Conservation (phyloP, 257 asterid genomes). For the Fraxinus excelsior region DNA sequence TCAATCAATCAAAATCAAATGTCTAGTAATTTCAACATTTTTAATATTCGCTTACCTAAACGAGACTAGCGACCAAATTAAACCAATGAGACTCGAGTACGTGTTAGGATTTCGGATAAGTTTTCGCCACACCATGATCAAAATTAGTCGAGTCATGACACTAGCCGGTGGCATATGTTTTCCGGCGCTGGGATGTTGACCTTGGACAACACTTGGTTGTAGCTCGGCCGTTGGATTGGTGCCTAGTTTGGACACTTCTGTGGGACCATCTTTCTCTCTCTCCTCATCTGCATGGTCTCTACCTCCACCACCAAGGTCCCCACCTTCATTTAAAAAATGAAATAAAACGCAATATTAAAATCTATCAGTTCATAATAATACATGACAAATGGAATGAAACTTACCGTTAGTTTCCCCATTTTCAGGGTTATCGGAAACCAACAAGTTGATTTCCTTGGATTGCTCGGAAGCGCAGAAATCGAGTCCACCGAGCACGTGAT, state of each 20-base stretch:
- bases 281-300: conserved; percentile 47
- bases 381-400: background rate
- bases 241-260: conserved; percentile 45
- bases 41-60: conserved; percentile 18
- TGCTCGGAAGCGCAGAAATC: conserved; percentile 41
- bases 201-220: conserved; percentile 32
- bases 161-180: conserved; percentile 60
- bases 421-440: conserved; percentile 51
- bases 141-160: conserved; percentile 57
- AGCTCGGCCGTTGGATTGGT: conserved; percentile 38
- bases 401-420: conserved; percentile 51
- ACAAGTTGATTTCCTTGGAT: conserved; percentile 55
- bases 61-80: conserved; percentile 31
- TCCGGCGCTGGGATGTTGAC: conserved; percentile 29
- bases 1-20: background rate
- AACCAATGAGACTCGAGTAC: conserved; percentile 37
- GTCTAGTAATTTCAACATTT: background rate
- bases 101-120: conserved; percentile 44
- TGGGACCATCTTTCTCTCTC: conserved; percentile 41
- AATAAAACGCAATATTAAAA: background rate
- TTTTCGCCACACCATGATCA: conserved; percentile 66
- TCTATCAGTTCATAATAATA: background rate
- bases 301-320: conserved; percentile 45
- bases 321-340: conserved; percentile 22
- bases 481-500: conserved; percentile 45